Evolutionary conservation across 2,329 filamentous ascomycete genomes (phyloP).

Genomic region (Sporothrix dimorphospora): DNA sequence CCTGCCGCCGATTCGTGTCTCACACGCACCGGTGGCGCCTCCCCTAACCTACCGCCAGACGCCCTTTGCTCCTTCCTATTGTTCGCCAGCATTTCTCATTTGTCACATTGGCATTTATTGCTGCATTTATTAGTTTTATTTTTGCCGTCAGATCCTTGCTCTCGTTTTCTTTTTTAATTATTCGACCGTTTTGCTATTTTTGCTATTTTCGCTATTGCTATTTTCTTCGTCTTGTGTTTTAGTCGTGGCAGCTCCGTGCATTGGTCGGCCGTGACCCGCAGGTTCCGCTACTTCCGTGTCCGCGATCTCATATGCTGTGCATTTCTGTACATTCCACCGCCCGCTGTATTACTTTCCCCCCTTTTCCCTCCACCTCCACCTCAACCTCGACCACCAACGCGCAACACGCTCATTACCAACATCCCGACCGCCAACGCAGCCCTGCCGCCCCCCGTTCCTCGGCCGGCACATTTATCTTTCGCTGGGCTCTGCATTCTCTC

Average conservation of each 20-base stretch:
- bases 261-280: slow-evolving; percentile 15
- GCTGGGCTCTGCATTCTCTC: background rate
- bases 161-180: background rate
- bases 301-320: slow-evolving; percentile 15
- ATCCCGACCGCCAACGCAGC: background rate
- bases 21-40: background rate
- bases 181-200: background rate
- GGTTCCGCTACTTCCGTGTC: slow-evolving; percentile 28
- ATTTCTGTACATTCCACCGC: slow-evolving; percentile 5
- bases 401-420: background rate
- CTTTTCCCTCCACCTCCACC: slow-evolving; percentile 18
- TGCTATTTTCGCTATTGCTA: background rate
- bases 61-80: slow-evolving; percentile 14
- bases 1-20: slow-evolving; percentile 8
- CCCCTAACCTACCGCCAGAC: background rate
- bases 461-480: background rate
- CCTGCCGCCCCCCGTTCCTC: background rate
- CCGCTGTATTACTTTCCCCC: background rate
- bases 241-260: slow-evolving; percentile 17
- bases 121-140: background rate
- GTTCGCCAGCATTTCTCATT: background rate
- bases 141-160: background rate
- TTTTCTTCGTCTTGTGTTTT: background rate
- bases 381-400: slow-evolving; percentile 21
- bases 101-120: background rate